Conservation (phyloP, 345 rosid species). For the Trapa bicornis region DNA sequence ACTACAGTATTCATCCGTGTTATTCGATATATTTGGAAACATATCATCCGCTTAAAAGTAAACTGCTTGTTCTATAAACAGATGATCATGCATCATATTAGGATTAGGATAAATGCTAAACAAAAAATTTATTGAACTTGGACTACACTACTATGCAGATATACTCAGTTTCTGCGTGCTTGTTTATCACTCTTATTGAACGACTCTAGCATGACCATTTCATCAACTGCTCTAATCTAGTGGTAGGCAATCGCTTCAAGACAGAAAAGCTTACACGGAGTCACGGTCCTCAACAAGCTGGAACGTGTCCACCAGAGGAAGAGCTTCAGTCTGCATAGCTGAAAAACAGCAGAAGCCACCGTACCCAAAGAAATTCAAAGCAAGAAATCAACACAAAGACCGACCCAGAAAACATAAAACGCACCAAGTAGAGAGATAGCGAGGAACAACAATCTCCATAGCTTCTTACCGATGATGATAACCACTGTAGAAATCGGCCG, state of each 20-base stretch:
- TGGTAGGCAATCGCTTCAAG: not conserved
- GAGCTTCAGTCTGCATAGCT: conserved; percentile 94
- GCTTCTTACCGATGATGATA: conserved; percentile 50
- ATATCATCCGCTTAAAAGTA: not conserved
- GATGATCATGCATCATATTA: not conserved
- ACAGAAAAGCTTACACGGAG: conserved; percentile 35
- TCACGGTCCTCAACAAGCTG: conserved; percentile 37
- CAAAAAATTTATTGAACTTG: not conserved
- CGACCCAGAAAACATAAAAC: not conserved
- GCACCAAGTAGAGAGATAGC: not conserved
- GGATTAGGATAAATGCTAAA: not conserved
- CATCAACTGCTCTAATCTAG: not conserved
- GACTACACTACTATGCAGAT: not conserved
- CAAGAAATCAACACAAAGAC: not conserved
- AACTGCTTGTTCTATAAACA: not conserved
- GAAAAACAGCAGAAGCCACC: not conserved
- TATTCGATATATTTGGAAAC: not conserved
- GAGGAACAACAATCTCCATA: not conserved
- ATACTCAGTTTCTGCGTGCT: not conserved
- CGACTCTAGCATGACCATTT: not conserved
- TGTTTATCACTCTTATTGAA: not conserved
- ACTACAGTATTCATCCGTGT: not conserved
- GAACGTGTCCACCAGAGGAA: conserved; percentile 61
- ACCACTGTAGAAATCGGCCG: conserved; percentile 52
- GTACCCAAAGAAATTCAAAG: not conserved